Evolutionary conservation across 495 filamentous ascomycete species (phyloP).

Genomic region (Polyplosphaeria fusca): DNA sequence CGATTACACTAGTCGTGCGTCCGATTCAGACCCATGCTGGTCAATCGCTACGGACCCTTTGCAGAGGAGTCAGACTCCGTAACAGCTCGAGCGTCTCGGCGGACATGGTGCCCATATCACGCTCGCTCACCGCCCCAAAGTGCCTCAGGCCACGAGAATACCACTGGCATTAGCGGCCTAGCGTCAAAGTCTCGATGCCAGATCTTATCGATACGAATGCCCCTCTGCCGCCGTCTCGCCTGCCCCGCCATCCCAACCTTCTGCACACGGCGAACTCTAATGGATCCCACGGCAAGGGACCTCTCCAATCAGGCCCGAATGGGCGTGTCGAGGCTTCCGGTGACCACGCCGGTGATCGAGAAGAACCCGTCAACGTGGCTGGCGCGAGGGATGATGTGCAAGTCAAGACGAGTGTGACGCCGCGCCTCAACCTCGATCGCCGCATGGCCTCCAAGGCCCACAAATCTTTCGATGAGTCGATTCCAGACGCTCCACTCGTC

Average conservation of each 20-base stretch:
- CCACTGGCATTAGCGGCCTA: conserved; percentile 4
- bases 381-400: conserved; percentile 9
- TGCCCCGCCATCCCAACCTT: conserved; percentile 20
- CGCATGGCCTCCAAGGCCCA: conserved; percentile 9
- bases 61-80: too few species aligned
- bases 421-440: conserved; percentile 1
- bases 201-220: conserved; percentile 23
- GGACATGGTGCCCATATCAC: background rate
- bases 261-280: conserved; percentile 26
- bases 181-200: conserved; percentile 10
- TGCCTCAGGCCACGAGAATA: conserved; percentile 5
- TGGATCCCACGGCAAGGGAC: background rate
- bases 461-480: conserved; percentile 7
- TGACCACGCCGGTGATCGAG: background rate
- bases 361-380: conserved; percentile 20
- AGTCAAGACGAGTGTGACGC: too few species aligned
- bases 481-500: conserved; percentile 16
- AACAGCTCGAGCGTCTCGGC: too few species aligned
- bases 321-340: conserved; percentile 9
- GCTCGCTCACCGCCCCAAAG: conserved; percentile 27
- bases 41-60: too few species aligned
- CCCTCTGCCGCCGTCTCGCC: background rate
- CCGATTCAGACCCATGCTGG: too few species aligned
- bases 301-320: conserved; percentile 13
- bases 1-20: too few species aligned